These are phyloP conservation scores for Tulasnella sp. DNA, from an alignment of 768 basidiomycete genomes.

Conservation along the genomic window DNA sequence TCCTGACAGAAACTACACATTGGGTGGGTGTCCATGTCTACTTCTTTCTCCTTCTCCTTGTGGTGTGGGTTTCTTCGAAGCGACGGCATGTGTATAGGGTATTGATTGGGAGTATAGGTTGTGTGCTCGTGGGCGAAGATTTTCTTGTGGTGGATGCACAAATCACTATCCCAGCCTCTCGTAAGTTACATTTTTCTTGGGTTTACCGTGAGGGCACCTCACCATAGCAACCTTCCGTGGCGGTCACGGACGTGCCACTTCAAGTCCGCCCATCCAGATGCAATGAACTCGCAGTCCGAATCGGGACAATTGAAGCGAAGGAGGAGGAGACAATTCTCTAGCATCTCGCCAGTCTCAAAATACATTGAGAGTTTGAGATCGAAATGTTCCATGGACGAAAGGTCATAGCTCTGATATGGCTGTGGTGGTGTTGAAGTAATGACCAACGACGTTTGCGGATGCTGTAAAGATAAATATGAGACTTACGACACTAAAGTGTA, in stretches of 20 bases:
- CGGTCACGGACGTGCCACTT: constrained; percentile 68
- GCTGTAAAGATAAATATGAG: constrained; percentile 28
- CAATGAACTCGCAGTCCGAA: constrained; percentile 69
- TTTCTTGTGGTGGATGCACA: constrained; percentile 84
- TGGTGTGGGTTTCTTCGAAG: constrained; percentile 33
- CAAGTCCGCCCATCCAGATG: constrained; percentile 80
- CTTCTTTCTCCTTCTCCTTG: constrained; percentile 24
- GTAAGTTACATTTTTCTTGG: background rate
- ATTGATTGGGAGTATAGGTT: constrained; percentile 55
- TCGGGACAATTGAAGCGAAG: constrained; percentile 94
- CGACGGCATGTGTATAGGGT: constrained; percentile 70
- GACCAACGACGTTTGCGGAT: constrained; percentile 61
- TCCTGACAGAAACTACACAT: constrained; percentile 84
- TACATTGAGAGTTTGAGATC: constrained; percentile 65
- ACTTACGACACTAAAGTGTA: constrained; percentile 11
- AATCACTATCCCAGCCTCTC: constrained; percentile 47
- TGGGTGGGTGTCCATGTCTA: constrained; percentile 42
- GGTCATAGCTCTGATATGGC: constrained; percentile 47
- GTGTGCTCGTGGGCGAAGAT: constrained; percentile 94
- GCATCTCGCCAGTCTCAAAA: constrained; percentile 88
- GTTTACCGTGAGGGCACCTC: constrained; percentile 20
- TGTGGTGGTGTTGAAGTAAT: constrained; percentile 60
- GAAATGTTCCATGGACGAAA: constrained; percentile 47
- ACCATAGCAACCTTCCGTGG: constrained; percentile 81
- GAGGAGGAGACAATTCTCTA: constrained; percentile 86